Evolutionary conservation across 2,329 filamentous ascomycete species (phyloP), one percentile per base, ranked within the genome.

Genomic region (Elsinoe australis): DNA sequence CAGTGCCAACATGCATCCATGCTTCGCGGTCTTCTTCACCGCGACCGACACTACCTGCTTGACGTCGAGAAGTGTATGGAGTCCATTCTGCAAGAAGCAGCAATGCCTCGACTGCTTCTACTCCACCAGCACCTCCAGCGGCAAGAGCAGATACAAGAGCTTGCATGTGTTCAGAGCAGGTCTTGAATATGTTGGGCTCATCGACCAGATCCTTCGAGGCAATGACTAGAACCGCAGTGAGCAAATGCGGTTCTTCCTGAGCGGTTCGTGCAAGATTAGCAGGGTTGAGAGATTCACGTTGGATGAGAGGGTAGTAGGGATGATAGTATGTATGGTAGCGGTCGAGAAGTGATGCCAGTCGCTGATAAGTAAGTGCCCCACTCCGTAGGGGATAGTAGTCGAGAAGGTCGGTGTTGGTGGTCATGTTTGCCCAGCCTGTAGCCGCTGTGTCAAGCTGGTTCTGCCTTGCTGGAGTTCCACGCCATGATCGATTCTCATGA

Each of bases 1-100:
- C 83, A 15, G 82, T 73, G 1, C 83, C 83, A 4, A 85, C 80
- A 56, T 85, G 79, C 82, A 86, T 86, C 83, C 83, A 87, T 0
- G 82, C 81, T 22, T 83, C 81, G 35, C 83, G 75, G 56, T 87
- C 82, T 59, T 86, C 83, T 60, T 86, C 82, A 6, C 83, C 83
- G 49, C 82, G 74, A 0, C 82, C 83, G 15, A 86, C 79, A 19
- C 76, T 71, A 24, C 78, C 78, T 22, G 78, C 76, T 26, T 74
- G 69, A 2, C 73, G 73, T 4, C 79, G 69, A 1, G 80, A 73
- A 0, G 79, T 78, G 52, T 83, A 82, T 0, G 81, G 80, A 5
- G 80, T 81, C 83, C 83, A 87, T 58, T 87, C 82, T 0, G 83
- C 82, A 1, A 87, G 73, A 2, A 87, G 67, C 0, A 86, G 67